Evolutionary conservation across 768 basidiomycete species (phyloP).

Genomic region (Cyclocybe cylindracea): DNA sequence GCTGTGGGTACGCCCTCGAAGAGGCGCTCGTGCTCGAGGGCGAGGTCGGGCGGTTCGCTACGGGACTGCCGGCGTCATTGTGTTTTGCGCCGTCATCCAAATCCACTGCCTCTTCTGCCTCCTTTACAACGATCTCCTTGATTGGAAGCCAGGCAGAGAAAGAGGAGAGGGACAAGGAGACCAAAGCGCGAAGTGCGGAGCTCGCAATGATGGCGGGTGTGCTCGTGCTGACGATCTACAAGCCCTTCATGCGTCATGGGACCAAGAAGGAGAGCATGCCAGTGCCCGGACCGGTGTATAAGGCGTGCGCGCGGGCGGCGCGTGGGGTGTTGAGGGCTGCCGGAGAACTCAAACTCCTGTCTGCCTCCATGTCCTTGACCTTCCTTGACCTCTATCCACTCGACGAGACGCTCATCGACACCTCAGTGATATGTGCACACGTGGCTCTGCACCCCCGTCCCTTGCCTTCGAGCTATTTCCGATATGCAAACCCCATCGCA

Average conservation of each 20-base stretch:
- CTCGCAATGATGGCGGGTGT: constrained; percentile 60
- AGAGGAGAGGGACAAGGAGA: too few species aligned
- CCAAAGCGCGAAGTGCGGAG: too few species aligned
- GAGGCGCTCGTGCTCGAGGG: constrained; percentile 59
- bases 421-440: constrained; percentile 61
- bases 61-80: constrained; percentile 51
- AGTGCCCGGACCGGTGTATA: constrained; percentile 28
- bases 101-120: too few species aligned
- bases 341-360: constrained; percentile 32
- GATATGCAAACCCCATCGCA: background rate
- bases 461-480: constrained; percentile 1
- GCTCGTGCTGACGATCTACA: constrained; percentile 62
- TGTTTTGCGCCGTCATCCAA: background rate
- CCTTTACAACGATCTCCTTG: too few species aligned
- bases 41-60: constrained; percentile 56
- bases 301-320: constrained; percentile 64
- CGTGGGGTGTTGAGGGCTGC: constrained; percentile 61
- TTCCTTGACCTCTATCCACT: constrained; percentile 39
- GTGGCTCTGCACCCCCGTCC: constrained; percentile 26
- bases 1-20: constrained; percentile 56
- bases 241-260: constrained; percentile 61
- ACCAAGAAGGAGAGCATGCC: background rate
- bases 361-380: too few species aligned
- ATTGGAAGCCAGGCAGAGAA: too few species aligned
- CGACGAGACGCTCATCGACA: constrained; percentile 63